phyloP scores from a whole-genome alignment of 225 moss, liverwort and hornwort species.

The Antitrichia curtipendula region DNA sequence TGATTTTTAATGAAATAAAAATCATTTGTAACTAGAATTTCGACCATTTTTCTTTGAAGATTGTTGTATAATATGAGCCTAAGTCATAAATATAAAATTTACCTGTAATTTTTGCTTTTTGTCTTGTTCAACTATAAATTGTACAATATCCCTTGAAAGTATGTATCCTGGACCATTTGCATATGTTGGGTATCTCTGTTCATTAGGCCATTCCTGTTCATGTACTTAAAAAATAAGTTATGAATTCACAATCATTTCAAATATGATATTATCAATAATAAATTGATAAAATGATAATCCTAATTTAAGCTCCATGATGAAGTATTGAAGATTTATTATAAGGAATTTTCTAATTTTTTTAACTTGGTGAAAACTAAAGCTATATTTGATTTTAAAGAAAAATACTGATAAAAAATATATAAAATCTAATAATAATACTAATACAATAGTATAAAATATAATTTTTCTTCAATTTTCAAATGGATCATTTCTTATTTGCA shows the following conservation, averaged over 20 bases:
- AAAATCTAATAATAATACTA: not conserved
- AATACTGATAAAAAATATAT: too few species aligned
- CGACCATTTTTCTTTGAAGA: not conserved
- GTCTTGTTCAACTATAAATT: slow-evolving; percentile 4
- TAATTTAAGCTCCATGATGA: not conserved
- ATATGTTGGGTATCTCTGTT: slow-evolving; percentile 14
- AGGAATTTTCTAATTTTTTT: not conserved
- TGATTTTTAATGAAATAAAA: not conserved
- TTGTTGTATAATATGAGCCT: not conserved
- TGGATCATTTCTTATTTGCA: not conserved
- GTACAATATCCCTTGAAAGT: slow-evolving; percentile 18
- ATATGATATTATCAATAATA: not conserved
- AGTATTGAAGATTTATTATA: not conserved
- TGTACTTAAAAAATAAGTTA: not conserved
- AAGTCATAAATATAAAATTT: not conserved
- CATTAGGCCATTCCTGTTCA: slow-evolving; percentile 19
- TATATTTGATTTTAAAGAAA: not conserved
- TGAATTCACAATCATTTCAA: not conserved
- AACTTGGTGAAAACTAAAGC: fast-evolving
- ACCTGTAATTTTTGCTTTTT: not conserved
- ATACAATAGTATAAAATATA: not conserved
- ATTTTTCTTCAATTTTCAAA: not conserved
- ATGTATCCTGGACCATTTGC: slow-evolving; percentile 33
- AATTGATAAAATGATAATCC: not conserved
- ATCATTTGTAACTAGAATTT: not conserved